Percentiles rank a stretch among this genome's conserved stretches.
Conservation (phyloP, 257 asterid genomes). For the Solanum neorickii region DNA sequence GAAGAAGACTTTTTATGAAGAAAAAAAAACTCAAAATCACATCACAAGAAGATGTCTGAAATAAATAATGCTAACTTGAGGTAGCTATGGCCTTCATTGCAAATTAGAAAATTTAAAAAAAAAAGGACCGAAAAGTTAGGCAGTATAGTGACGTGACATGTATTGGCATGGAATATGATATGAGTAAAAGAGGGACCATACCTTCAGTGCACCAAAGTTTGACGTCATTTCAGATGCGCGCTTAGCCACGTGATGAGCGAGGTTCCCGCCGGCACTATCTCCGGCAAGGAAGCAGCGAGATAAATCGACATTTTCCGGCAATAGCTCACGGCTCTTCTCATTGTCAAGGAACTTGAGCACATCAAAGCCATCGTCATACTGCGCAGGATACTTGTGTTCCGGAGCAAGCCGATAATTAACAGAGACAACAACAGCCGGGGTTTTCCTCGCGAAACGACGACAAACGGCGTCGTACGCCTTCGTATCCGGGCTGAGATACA, state of each 20-base stretch:
- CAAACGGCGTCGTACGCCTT: slow-evolving; percentile 51
- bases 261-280: slow-evolving; percentile 74
- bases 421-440: slow-evolving; percentile 50
- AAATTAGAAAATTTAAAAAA: too few relatives aligned
- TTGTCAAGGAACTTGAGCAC: slow-evolving; percentile 41
- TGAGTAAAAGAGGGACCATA: neutral
- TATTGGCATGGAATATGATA: neutral
- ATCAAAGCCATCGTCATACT: slow-evolving; percentile 63
- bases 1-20: too few relatives aligned
- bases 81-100: too few relatives aligned
- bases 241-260: slow-evolving; percentile 59
- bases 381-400: slow-evolving; percentile 61
- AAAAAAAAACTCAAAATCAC: too few relatives aligned
- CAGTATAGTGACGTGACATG: neutral
- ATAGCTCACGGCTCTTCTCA: slow-evolving; percentile 8
- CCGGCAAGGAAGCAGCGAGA: slow-evolving; percentile 64
- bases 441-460: slow-evolving; percentile 49
- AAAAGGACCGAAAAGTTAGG: neutral
- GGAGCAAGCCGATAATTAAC: slow-evolving; percentile 68
- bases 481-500: slow-evolving; percentile 36
- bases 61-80: too few relatives aligned
- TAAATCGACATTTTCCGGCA: slow-evolving; percentile 55
- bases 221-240: slow-evolving; percentile 25
- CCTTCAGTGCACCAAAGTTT: slow-evolving; percentile 34
- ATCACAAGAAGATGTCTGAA: too few relatives aligned